Evolutionary conservation across 441 rosid genomes (phyloP).

Genomic region (Metrosideros polymorpha): DNA sequence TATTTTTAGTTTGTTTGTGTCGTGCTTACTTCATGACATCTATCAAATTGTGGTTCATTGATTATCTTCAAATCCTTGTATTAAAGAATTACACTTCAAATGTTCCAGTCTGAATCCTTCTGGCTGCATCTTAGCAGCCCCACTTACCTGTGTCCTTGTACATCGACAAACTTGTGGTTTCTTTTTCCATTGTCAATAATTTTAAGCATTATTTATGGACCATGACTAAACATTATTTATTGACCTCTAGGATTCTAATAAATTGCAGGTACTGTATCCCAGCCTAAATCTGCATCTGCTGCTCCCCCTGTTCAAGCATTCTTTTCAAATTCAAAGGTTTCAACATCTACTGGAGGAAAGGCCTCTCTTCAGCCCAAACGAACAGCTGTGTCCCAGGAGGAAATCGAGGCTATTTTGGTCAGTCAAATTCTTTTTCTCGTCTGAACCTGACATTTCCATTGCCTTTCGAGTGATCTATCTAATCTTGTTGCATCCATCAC

Average conservation of each 20-base stretch:
- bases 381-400: conserved; percentile 62
- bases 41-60: not conserved
- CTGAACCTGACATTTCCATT: not conserved
- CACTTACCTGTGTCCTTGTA: not conserved
- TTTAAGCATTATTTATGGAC: not conserved
- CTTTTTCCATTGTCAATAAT: not conserved
- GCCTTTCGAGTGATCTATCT: not conserved
- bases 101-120: not conserved
- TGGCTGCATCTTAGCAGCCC: not conserved
- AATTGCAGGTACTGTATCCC: conserved; percentile 34
- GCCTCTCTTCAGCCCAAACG: conserved; percentile 91
- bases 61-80: not conserved
- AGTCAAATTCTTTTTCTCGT: not conserved
- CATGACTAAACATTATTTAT: not conserved
- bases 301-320: conserved; percentile 30
- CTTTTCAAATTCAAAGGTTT: conserved; percentile 42
- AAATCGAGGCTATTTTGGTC: conserved; percentile 81
- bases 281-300: conserved; percentile 17
- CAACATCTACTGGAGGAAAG: conserved; percentile 50
- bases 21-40: not conserved
- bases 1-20: not conserved
- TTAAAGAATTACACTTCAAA: not conserved
- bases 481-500: not conserved
- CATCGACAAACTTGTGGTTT: not conserved
- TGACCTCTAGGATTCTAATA: not conserved